These are phyloP conservation scores for Talaromyces atroroseus DNA, from an alignment of 2,329 filamentous ascomycete species.

Conservation along the genomic window DNA sequence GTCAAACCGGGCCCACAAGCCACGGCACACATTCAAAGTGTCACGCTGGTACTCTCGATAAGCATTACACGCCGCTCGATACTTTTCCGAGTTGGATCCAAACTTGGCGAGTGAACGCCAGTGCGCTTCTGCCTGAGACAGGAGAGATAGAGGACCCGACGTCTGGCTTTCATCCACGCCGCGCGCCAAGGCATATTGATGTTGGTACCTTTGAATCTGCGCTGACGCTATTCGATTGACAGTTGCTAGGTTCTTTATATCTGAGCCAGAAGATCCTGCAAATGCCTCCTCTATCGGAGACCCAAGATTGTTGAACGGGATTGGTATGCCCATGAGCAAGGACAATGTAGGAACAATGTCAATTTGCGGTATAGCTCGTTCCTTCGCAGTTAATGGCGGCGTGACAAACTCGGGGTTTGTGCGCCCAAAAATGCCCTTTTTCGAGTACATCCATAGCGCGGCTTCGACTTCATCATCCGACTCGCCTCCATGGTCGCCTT, in stretches of 20 bases:
- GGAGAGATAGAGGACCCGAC: slow-evolving; percentile 53
- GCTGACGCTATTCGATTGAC: slow-evolving; percentile 74
- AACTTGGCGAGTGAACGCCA: slow-evolving; percentile 44
- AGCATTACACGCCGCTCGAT: slow-evolving; percentile 46
- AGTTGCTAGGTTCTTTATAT: slow-evolving; percentile 70
- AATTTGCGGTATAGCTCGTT: slow-evolving; percentile 72
- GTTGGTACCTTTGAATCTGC: slow-evolving; percentile 84
- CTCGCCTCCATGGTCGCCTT: slow-evolving; percentile 97
- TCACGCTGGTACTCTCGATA: slow-evolving; percentile 71
- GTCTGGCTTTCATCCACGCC: slow-evolving; percentile 59
- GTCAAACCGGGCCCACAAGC: slow-evolving; percentile 89
- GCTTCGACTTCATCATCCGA: slow-evolving; percentile 94
- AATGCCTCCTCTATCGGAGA: slow-evolving; percentile 93
- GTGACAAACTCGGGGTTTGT: slow-evolving; percentile 54
- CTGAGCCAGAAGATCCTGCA: slow-evolving; percentile 59
- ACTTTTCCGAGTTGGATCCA: slow-evolving; percentile 30
- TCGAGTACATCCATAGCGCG: slow-evolving; percentile 97
- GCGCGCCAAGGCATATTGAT: slow-evolving; percentile 69
- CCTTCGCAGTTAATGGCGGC: slow-evolving; percentile 65
- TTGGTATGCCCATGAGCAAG: slow-evolving; percentile 80
- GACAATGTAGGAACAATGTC: slow-evolving; percentile 91
- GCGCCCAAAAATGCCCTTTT: slow-evolving; percentile 75
- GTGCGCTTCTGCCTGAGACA: slow-evolving; percentile 53
- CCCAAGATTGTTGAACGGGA: slow-evolving; percentile 94
- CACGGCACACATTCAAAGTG: slow-evolving; percentile 73